Evolutionary conservation across 2,329 filamentous ascomycete species (phyloP).

Genomic region (Neofusicoccum cordaticola): DNA sequence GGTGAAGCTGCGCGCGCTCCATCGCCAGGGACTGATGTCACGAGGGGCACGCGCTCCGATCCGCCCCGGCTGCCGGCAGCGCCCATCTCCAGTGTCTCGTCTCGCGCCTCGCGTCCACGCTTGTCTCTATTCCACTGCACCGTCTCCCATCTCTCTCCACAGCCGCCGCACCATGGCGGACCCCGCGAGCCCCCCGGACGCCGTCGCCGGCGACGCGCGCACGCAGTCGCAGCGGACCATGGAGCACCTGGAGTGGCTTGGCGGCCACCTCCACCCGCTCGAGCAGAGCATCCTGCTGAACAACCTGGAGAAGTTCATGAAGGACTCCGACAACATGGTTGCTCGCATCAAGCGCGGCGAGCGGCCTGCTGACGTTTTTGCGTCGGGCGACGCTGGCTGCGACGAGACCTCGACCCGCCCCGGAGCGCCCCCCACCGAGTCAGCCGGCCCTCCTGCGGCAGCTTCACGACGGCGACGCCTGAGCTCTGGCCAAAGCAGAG

Average conservation of each 20-base stretch:
- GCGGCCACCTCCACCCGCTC: conserved; percentile 8
- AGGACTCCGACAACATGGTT: conserved; percentile 6
- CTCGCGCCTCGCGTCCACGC: neutral
- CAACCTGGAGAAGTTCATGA: conserved; percentile 16
- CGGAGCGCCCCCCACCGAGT: neutral
- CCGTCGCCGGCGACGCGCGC: neutral
- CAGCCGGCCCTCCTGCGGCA: neutral
- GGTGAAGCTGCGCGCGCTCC: neutral
- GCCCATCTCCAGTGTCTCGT: neutral
- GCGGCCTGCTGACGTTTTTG: conserved; percentile 15
- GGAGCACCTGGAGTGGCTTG: conserved; percentile 16
- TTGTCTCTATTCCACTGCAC: neutral
- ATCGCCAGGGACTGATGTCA: neutral
- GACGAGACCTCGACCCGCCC: neutral
- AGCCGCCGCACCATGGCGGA: conserved; percentile 6
- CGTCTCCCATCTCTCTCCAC: neutral
- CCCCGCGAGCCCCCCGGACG: neutral
- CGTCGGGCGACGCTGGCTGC: neutral
- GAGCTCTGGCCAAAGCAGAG: conserved; percentile 8
- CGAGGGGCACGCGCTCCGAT: neutral
- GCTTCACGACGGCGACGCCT: conserved; percentile 7
- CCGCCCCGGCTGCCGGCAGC: neutral
- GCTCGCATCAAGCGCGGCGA: conserved; percentile 14
- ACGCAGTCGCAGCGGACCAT: conserved; percentile 1
- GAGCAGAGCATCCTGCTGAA: conserved; percentile 15